Evolutionary conservation across 371 early-diverging fungal genomes (phyloP).

Genomic region (Mucor mucedo): DNA sequence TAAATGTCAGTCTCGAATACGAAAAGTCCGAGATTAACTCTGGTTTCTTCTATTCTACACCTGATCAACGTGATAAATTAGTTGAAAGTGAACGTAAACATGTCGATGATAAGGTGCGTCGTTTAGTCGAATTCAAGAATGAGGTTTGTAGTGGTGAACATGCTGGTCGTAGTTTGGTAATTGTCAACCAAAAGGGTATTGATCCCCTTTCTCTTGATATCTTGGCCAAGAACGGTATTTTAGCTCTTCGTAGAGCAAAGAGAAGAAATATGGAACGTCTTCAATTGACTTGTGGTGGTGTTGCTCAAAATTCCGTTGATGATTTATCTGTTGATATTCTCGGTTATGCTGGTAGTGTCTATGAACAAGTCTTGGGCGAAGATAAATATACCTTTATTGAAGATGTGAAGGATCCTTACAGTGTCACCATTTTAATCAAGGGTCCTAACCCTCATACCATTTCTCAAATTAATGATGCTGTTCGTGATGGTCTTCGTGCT

Average conservation of each 20-base stretch:
- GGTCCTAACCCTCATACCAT: conserved; percentile 97
- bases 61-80: conserved; percentile 98
- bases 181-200: conserved; percentile 99
- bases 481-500: conserved; percentile 98
- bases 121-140: conserved; percentile 97
- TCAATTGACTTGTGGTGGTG: conserved; percentile 97
- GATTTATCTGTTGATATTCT: conserved; percentile 89
- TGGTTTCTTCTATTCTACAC: conserved; percentile 98
- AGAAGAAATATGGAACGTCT: conserved; percentile 99
- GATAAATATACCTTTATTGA: conserved; percentile 99
- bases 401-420: conserved; percentile 92
- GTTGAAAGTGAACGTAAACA: conserved; percentile 98
- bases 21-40: conserved; percentile 99
- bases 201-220: conserved; percentile 99
- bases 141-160: conserved; percentile 80
- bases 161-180: conserved; percentile 89
- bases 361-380: conserved; percentile 98
- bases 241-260: conserved; percentile 99
- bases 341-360: conserved; percentile 95
- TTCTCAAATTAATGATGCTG: conserved; percentile 95
- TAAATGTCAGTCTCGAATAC: conserved; percentile 99
- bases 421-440: conserved; percentile 97
- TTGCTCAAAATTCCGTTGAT: conserved; percentile 97
- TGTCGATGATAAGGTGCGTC: conserved; percentile 92
- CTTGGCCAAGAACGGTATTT: conserved; percentile 94